Base-by-base conservation (phyloP, 1,284 basidiomycete species). In the Sparassis latifolia region DNA sequence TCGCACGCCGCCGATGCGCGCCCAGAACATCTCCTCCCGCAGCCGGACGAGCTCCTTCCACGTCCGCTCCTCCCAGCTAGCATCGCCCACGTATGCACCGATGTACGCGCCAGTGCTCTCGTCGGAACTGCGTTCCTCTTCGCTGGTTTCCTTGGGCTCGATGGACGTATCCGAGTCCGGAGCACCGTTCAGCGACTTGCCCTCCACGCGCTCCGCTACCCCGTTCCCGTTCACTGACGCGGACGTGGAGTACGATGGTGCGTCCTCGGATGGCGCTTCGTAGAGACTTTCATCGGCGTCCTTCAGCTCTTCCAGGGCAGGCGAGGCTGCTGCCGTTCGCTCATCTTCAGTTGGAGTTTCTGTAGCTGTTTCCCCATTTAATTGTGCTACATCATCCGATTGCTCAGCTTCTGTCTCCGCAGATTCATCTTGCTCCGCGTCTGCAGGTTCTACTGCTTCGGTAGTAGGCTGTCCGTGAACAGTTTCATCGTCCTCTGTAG, bases 21-120 rank as follows among this genome's bases (percentile, higher is more conserved):
- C 86, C 81, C 84, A 92, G 69, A 90, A 94, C 87, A 96, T 92
- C 48, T 87, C 86, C 69, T 96, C 92, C 60, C 86, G 85, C 57
- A 97, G 66, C 50, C 77, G 77, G 5, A 88, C 76, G 10, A 97
- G 69, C 69, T 92, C 86, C 60, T 82, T 86, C 92, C 92, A 97
- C 40, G 89, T 86, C 53, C 86, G 79, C 63, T 91, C 90, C 69
- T 96, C 94, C 93, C 92, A 96, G 2, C 81, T 86, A 28, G 79
- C 71, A 40, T 85, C 80, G 12, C 82, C 78, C 27, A 84, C 74
- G 52, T 61, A 66, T 29, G 53, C 43, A 2, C 58, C 55, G 20
- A 52, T 37, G 38, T 60, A 48, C 0, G 20, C 39, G 33, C 55
- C 49, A 7, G 47, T 5, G 10, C 35, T 31, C 3, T 43, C 41